These are phyloP conservation scores for Stropharia rugosoannulata DNA, from an alignment of 768 basidiomycete genomes.

Conservation along the genomic window DNA sequence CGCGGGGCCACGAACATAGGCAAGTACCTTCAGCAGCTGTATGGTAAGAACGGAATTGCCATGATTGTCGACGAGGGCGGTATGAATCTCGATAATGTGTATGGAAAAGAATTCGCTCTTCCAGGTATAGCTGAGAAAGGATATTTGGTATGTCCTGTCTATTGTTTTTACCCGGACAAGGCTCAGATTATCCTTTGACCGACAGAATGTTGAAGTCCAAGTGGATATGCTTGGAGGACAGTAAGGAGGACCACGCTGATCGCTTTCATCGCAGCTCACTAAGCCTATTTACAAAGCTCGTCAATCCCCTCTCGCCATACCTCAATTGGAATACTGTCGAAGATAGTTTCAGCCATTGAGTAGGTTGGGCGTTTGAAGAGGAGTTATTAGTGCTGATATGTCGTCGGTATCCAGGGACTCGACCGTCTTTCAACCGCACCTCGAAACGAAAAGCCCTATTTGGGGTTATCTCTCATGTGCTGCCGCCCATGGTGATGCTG, in stretches of 20 bases:
- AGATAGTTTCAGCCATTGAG: constrained; percentile 29
- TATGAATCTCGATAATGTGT: constrained; percentile 22
- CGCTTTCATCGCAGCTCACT: not conserved
- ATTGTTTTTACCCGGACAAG: not conserved
- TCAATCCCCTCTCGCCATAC: constrained; percentile 26
- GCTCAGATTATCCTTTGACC: not conserved
- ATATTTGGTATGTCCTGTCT: constrained; percentile 18
- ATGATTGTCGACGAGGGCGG: constrained; percentile 35
- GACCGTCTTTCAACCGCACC: constrained; percentile 21
- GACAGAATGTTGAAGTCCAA: constrained; percentile 25
- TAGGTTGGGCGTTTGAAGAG: constrained; percentile 4
- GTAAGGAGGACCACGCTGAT: constrained; percentile 13
- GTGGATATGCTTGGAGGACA: constrained; percentile 31
- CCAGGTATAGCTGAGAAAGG: constrained; percentile 33
- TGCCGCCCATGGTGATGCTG: constrained; percentile 20
- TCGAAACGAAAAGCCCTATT: constrained; percentile 23
- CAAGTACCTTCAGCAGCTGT: constrained; percentile 17
- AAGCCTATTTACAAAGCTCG: constrained; percentile 14
- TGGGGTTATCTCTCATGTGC: constrained; percentile 28
- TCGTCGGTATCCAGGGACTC: constrained; percentile 20
- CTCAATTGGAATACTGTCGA: constrained; percentile 30
- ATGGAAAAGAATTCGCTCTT: constrained; percentile 25
- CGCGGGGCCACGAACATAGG: constrained; percentile 26
- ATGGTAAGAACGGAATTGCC: constrained; percentile 27
- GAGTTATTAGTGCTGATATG: not conserved